These are phyloP conservation scores for Neurospora terricola DNA, from an alignment of 495 filamentous ascomycete species.

Conservation along the genomic window DNA sequence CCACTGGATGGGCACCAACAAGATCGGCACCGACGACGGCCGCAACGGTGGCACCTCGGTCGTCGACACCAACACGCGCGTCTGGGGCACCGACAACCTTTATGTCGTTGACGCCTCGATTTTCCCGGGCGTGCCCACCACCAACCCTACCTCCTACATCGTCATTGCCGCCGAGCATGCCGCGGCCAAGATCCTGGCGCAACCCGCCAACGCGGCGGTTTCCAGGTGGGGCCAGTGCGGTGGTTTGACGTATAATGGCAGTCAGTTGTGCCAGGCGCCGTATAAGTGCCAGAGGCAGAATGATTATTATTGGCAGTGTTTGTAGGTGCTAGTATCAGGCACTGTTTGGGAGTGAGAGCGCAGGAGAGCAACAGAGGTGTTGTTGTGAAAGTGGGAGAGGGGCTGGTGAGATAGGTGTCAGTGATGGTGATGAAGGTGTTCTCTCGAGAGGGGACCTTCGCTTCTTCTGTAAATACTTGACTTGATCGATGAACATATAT, in stretches of 20 bases:
- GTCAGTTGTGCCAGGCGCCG: slow-evolving; percentile 10
- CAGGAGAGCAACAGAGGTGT: too few relatives aligned
- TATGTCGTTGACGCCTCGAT: slow-evolving; percentile 54
- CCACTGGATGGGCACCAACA: slow-evolving; percentile 58
- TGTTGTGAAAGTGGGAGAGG: too few relatives aligned
- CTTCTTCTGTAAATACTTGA: neutral
- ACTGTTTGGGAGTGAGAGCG: too few relatives aligned
- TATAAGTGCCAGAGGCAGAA: slow-evolving; percentile 14
- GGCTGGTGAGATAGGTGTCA: neutral
- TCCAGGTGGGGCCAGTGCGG: slow-evolving; percentile 32
- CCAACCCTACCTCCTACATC: slow-evolving; percentile 51
- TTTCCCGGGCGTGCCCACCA: slow-evolving; percentile 51
- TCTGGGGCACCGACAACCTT: slow-evolving; percentile 63
- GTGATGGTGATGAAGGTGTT: neutral
- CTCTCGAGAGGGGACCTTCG: neutral
- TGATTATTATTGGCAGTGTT: slow-evolving; percentile 22
- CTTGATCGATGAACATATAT: neutral
- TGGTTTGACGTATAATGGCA: slow-evolving; percentile 23
- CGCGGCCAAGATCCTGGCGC: slow-evolving; percentile 35
- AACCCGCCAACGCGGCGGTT: slow-evolving; percentile 14
- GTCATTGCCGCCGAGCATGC: slow-evolving; percentile 50
- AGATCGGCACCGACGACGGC: slow-evolving; percentile 60
- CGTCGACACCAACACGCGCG: slow-evolving; percentile 59
- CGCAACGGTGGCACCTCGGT: slow-evolving; percentile 53
- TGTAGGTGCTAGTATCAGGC: too few relatives aligned